A percentile compares a stretch with the other conserved stretches of the same genome.
These are phyloP conservation scores for Lanmaoa pseudosensibilis DNA, from an alignment of 768 basidiomycete genomes.

Conservation along the genomic window DNA sequence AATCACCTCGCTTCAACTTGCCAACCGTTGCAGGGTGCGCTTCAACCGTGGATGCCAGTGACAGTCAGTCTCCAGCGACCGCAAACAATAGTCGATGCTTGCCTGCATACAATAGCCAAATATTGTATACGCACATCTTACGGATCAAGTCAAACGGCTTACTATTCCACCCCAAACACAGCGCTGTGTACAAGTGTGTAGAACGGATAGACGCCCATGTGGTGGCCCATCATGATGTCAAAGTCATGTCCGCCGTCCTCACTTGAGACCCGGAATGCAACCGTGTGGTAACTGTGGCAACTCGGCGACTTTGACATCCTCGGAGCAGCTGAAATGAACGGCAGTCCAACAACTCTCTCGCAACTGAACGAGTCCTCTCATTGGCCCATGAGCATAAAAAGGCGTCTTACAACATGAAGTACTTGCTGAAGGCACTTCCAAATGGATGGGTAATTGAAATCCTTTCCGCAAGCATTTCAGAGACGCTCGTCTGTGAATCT, in stretches of 20 bases:
- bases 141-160: neutral
- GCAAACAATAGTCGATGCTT: neutral
- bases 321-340: neutral
- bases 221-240: neutral
- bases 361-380: neutral
- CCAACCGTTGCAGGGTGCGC: constrained; percentile 10
- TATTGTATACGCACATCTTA: neutral
- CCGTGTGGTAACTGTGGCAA: neutral
- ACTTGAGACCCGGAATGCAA: neutral
- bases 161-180: neutral
- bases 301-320: neutral
- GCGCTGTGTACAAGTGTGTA: too few species aligned
- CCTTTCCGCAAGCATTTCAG: neutral
- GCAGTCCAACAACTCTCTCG: neutral
- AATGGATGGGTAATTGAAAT: neutral
- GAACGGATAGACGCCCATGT: too few species aligned
- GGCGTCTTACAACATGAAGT: too few species aligned
- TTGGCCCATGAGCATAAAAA: neutral
- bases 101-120: neutral
- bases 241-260: neutral
- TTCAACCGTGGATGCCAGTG: neutral
- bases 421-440: neutral
- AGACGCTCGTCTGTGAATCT: neutral
- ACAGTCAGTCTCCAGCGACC: too few species aligned
- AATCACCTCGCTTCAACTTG: neutral